Conservation (phyloP, 1,139 yeast species). For the Groenewaldozyma auringiensis region DNA sequence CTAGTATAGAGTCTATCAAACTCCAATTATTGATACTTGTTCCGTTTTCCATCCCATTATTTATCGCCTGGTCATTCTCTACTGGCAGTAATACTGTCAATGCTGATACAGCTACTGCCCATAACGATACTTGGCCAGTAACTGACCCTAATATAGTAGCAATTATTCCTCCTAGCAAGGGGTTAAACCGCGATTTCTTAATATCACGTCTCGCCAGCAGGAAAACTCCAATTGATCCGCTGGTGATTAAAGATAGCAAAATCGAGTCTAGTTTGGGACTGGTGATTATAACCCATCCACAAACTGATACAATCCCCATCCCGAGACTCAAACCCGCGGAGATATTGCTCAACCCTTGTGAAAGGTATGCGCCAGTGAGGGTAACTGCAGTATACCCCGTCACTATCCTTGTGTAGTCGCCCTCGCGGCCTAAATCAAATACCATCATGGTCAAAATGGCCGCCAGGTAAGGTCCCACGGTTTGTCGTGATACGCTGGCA, state of each 20-base stretch:
- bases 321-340: constrained; percentile 16
- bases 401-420: constrained; percentile 5
- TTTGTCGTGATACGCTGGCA: constrained; percentile 7
- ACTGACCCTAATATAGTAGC: constrained; percentile 18
- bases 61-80: background rate
- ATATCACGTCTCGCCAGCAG: constrained; percentile 29
- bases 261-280: constrained; percentile 15
- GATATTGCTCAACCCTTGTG: constrained; percentile 10
- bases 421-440: constrained; percentile 16
- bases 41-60: background rate
- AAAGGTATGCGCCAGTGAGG: constrained; percentile 15
- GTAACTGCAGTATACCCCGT: constrained; percentile 17
- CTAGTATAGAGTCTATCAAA: constrained; percentile 33
- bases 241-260: constrained; percentile 24
- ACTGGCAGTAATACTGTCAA: constrained; percentile 19
- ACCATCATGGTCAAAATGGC: constrained; percentile 12
- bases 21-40: constrained; percentile 17
- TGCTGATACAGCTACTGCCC: constrained; percentile 16
- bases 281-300: constrained; percentile 13
- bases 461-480: constrained; percentile 14
- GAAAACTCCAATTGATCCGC: constrained; percentile 32
- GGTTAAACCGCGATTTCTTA: constrained; percentile 28
- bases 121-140: constrained; percentile 14
- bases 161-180: constrained; percentile 21
- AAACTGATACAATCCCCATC: constrained; percentile 14